Evolutionary conservation across 2,329 filamentous ascomycete genomes (phyloP), one percentile per base, ranked within the genome.

Genomic region (Pseudogymnoascus sp.): DNA sequence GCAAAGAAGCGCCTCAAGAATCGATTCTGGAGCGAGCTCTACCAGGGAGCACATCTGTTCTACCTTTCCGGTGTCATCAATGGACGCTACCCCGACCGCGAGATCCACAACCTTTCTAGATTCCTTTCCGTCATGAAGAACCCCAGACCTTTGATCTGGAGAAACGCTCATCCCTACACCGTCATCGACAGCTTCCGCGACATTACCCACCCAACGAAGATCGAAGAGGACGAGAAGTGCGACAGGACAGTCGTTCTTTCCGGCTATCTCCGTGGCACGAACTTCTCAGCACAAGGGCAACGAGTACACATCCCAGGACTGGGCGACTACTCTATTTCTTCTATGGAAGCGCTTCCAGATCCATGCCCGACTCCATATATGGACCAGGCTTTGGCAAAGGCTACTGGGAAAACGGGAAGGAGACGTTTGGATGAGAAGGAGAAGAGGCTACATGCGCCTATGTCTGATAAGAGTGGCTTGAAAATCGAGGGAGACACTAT

Each of bases 111-210:
- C 72, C 76, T 99, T 61, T 96, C 91, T 12, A 86, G 95, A 62
- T 99, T 99, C 74, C 81, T 99, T 67, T 96, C 91, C 17, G 92
- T 99, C 67, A 99, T 99, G 95, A 99, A 99, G 81, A 99, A 96
- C 73, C 93, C 95, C 4, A 84, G 94, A 63, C 94, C 94, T n/a
- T 80, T 99, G 31, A 81, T 99, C 42, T 99, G 94, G 93, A 84
- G 95, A 64, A 99, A 99, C 74, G 89, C 91, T 1, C 94, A 99
- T 79, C 92, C 93, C 4, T 99, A 99, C 74, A 86, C 91, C 63
- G 80, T 99, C 61, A 90, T 94, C 63, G 94, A 99, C 77, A 91
- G 92, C 66, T 96, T 97, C 76, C 83, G 96, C 69, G 94, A 99
- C 74, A 86, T 99, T 61, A 99, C 94, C 0, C 91, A 96, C 36